Evolutionary conservation across 139 green algal genomes (phyloP).

Genomic region (Chlamydomonas sp.): DNA sequence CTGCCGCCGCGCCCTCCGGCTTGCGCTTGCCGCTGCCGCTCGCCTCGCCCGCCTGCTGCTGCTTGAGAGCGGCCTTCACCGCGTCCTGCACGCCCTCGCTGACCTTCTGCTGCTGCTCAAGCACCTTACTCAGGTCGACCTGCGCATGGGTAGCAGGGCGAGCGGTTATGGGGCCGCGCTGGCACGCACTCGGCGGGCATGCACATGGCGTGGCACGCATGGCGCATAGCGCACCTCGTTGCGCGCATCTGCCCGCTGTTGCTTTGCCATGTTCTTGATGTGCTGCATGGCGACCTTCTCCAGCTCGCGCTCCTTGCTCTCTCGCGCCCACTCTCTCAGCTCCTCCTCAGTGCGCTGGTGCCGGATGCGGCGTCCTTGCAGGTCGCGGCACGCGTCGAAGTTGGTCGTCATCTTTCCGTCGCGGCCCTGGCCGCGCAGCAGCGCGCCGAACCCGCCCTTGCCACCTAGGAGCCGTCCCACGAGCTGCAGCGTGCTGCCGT

Average conservation of each 20-base stretch:
- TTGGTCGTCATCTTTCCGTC: conserved; percentile 80
- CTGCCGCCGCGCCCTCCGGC: conserved; percentile 6
- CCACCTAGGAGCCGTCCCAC: conserved; percentile 54
- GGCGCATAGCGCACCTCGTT: neutral
- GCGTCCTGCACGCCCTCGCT: conserved; percentile 34
- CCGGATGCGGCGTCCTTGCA: conserved; percentile 72
- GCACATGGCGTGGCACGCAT: neutral
- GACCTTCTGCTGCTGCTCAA: conserved; percentile 26
- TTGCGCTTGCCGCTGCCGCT: conserved; percentile 8
- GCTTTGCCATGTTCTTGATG: conserved; percentile 58
- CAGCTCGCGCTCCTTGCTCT: conserved; percentile 67
- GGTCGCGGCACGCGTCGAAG: conserved; percentile 85
- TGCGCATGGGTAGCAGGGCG: conserved; percentile 4
- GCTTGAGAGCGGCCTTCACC: conserved; percentile 28
- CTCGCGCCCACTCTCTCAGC: conserved; percentile 71
- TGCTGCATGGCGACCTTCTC: conserved; percentile 70
- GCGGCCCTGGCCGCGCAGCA: conserved; percentile 80
- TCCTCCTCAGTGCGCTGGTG: conserved; percentile 69
- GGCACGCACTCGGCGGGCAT: neutral
- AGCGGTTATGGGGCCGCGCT: neutral
- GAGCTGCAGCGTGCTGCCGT: conserved; percentile 37
- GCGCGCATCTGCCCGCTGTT: conserved; percentile 5
- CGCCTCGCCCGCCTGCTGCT: neutral
- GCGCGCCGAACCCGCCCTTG: conserved; percentile 90
- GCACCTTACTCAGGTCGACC: conserved; percentile 47